Evolutionary conservation across 2,329 filamentous ascomycete genomes (phyloP), one percentile per base, ranked within the genome.

Genomic region (Myriangium duriaei): DNA sequence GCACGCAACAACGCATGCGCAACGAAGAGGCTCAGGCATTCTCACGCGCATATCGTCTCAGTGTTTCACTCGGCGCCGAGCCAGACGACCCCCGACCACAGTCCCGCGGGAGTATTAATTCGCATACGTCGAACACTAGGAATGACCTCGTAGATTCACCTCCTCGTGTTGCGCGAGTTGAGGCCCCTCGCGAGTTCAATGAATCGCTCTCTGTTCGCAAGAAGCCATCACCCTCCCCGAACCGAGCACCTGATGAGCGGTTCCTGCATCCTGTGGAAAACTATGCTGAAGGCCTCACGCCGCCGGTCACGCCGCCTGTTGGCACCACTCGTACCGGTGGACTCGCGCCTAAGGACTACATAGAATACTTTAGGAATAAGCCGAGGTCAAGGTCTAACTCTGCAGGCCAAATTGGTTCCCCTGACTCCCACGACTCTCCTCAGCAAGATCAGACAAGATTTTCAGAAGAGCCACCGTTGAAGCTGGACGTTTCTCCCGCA

Each of bases 11-110:
- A 17, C 63, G 60, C 47, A 71, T 72, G 68, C 58, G 66, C 40
- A 59, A 59, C 6, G 68, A 72, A 42, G 68, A 72, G 53, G 68
- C 64, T 4, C 56, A 55, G 39, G 66, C 65, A 7, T 51, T 72
- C 37, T 67, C 71, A 33, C 57, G 65, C 33, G 62, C 56, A 13
- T 41, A 39, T 28, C 36, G 36, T 7, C 30, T 39, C 5, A 39
- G 36, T 19, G 19, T 32, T 4, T 21, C 30, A 9, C 16, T 39
- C 11, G 28, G 29, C 32, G 30, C 36, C 3, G 36, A 30, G 14
- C 36, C 30, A 30, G 36, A 39, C 10, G 21, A 10, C 11, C 11
- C 16, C 10, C 29, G 36, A 15, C 30, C 36, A 15, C 9, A 15
- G 10, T 39, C 36, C 6, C 13, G 36, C n/a, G 15, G 29, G 9